Conservation (phyloP, 2,329 filamentous ascomycete species). For the Ophioceras dolichostomum region DNA sequence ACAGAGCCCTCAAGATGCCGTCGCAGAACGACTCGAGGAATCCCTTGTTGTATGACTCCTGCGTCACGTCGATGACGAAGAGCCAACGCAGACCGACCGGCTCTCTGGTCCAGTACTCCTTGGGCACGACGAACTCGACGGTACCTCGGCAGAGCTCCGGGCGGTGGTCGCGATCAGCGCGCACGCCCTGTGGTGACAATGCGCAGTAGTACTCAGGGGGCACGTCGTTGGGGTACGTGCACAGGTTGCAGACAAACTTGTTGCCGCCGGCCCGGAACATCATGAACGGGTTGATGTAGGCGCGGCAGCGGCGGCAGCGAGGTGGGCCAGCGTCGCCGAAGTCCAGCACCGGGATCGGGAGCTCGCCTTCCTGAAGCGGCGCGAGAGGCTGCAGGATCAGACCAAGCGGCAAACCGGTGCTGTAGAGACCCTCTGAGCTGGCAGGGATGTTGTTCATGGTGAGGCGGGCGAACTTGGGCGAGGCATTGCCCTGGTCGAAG, state of each 20-base stretch:
- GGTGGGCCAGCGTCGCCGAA: constrained; percentile 88
- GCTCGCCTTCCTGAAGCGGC: constrained; percentile 69
- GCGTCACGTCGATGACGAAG: constrained; percentile 87
- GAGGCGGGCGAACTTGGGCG: constrained; percentile 83
- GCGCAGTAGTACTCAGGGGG: constrained; percentile 86
- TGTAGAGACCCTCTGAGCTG: constrained; percentile 63
- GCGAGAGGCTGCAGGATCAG: constrained; percentile 84
- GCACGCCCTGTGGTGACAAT: constrained; percentile 72
- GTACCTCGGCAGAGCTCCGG: constrained; percentile 86
- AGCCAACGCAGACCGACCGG: constrained; percentile 80
- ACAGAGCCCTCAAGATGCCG: constrained; percentile 74
- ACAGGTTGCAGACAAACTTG: constrained; percentile 97
- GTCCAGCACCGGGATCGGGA: constrained; percentile 81
- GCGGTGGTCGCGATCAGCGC: constrained; percentile 77
- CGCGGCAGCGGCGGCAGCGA: constrained; percentile 80
- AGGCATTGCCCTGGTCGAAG: constrained; percentile 93
- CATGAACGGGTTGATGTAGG: constrained; percentile 99
- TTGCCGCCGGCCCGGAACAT: constrained; percentile 88
- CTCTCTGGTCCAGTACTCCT: constrained; percentile 96
- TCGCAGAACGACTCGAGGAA: constrained; percentile 85
- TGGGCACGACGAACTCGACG: constrained; percentile 91
- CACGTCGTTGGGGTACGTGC: constrained; percentile 93
- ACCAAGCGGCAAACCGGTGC: constrained; percentile 76
- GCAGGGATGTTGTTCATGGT: constrained; percentile 90
- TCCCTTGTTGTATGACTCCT: constrained; percentile 82